Evolutionary conservation across 2,329 filamentous ascomycete genomes (phyloP), one percentile per base, ranked within the genome.

Genomic region (Verruconis gallopava): DNA sequence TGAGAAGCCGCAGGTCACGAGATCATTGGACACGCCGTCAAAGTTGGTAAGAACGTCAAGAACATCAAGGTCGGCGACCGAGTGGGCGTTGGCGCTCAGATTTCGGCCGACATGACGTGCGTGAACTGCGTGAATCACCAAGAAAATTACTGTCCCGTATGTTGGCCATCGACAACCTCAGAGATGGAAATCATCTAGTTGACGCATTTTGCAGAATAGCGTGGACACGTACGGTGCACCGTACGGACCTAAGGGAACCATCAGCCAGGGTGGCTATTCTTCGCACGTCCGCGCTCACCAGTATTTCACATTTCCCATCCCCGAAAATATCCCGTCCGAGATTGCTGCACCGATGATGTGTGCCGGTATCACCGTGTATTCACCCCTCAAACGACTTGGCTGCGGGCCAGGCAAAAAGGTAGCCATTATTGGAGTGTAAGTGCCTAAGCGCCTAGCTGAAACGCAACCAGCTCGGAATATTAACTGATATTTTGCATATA

Each of bases 301-400:
- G 62, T 81, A 86, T 66, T 88, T 73, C 54, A 69, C 69, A 14
- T 76, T 77, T 62, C 80, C 81, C 54, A 88, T 93, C 48, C 85
- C 85, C 25, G 82, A 86, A 21, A 74, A 68, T 40, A 71, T 93
- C 36, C 59, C 67, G 48, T 66, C 59, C 45, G 57, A 58, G 18
- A 62, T 78, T 39, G 82, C 79, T 1, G 85, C 83, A 2, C 82
- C 81, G 6, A 85, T 88, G 81, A 71, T 91, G 50, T 93, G 85
- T 61, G 85, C 83, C 32, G 85, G 85, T 48, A 69, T 93, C 49
- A 93, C 85, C 3, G 77, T 77, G 45, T 93, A 78, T 65, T 81
- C 75, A 46, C 85, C 85, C 1, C 69, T 93, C 12, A 78, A 83
- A 48, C 73, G 84, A 38, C 78, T 86, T 54, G 81, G 81, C 17